phyloP scores from a whole-genome alignment of 2,329 filamentous ascomycete genomes.

The Rhytidhysteron rufulum region DNA sequence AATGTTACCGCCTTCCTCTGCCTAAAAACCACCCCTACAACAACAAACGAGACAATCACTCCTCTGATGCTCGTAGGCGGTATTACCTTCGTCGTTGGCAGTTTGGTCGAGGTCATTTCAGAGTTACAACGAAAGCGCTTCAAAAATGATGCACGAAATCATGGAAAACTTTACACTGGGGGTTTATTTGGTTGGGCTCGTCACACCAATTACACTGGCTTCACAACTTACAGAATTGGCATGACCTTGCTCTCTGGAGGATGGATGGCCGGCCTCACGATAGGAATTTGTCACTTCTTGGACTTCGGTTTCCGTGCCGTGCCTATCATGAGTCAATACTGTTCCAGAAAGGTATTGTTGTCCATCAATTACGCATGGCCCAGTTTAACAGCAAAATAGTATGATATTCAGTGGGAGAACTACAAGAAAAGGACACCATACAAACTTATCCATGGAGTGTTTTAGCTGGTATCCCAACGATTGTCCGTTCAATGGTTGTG shows the following conservation, averaged over 20 bases:
- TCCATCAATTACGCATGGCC: too few species aligned
- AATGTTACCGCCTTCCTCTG: too few species aligned
- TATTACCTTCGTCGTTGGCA: slow-evolving; percentile 49
- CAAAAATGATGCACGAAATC: slow-evolving; percentile 49
- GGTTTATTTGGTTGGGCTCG: slow-evolving; percentile 49
- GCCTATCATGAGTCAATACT: slow-evolving; percentile 49
- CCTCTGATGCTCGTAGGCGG: slow-evolving; percentile 48
- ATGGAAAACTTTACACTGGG: slow-evolving; percentile 49
- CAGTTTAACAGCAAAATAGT: too few species aligned
- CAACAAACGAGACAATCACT: too few species aligned
- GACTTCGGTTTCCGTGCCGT: slow-evolving; percentile 46
- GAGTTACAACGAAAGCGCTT: slow-evolving; percentile 56
- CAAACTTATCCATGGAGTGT: too few species aligned
- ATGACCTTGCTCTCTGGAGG: slow-evolving; percentile 49
- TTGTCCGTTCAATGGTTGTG: too few species aligned
- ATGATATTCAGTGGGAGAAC: too few species aligned
- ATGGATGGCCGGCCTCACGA: slow-evolving; percentile 40
- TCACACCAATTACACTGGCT: slow-evolving; percentile 55
- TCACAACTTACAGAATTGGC: slow-evolving; percentile 49
- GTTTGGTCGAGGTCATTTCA: slow-evolving; percentile 52
- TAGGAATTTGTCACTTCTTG: slow-evolving; percentile 40
- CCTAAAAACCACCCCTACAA: too few species aligned
- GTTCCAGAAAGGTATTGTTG: too few species aligned
- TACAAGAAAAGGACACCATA: too few species aligned
- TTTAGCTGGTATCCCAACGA: too few species aligned